phyloP scores from a whole-genome alignment of 2,329 filamentous ascomycete genomes.

The Colletotrichum sp. region DNA sequence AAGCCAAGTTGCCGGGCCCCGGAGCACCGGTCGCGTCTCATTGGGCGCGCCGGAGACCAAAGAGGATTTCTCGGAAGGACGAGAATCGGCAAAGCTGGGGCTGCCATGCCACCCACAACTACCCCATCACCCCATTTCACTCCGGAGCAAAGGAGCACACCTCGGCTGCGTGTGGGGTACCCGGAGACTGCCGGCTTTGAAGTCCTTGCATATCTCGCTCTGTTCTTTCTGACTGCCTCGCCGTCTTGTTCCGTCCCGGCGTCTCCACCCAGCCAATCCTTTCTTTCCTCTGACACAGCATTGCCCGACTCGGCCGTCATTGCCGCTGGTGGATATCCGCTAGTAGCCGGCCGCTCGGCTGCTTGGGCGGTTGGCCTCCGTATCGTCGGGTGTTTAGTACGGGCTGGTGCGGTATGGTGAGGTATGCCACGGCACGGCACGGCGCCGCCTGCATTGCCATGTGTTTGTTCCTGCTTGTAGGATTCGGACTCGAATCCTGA shows the following conservation, averaged over 20 bases:
- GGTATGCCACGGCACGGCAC: not conserved
- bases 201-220: not conserved
- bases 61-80: slow-evolving; percentile 21
- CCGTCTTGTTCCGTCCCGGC: not conserved
- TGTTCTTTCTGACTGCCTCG: not conserved
- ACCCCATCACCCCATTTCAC: not conserved
- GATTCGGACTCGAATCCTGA: not conserved
- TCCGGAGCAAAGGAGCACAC: not conserved
- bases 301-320: not conserved
- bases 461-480: not conserved
- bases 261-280: not conserved
- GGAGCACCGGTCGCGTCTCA: slow-evolving; percentile 5
- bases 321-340: not conserved
- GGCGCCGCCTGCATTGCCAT: not conserved
- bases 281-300: not conserved
- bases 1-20: slow-evolving; percentile 12
- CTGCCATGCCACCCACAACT: not conserved
- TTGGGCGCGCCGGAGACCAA: slow-evolving; percentile 3
- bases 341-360: not conserved
- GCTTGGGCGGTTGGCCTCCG: not conserved
- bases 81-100: slow-evolving; percentile 17
- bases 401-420: not conserved
- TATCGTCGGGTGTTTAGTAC: not conserved
- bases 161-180: not conserved
- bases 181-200: not conserved